Conservation (phyloP, 768 basidiomycete species). For the Naganishia kalamii region DNA sequence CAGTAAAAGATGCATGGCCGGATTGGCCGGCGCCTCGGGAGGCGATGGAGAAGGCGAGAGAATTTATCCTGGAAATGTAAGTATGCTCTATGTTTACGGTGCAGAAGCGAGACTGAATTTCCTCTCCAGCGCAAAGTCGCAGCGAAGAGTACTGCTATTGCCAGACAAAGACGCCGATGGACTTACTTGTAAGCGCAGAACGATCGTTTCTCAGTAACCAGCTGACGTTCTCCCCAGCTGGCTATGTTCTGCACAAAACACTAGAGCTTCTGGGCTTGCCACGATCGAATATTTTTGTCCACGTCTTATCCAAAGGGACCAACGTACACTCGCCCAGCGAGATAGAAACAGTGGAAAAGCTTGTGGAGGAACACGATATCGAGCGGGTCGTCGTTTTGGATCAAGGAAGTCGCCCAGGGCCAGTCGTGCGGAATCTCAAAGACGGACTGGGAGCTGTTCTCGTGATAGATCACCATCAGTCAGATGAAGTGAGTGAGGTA, state of each 20-base stretch:
- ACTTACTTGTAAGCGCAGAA: constrained; percentile 29
- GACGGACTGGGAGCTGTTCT: constrained; percentile 38
- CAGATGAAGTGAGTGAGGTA: constrained; percentile 38
- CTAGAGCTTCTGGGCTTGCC: constrained; percentile 48
- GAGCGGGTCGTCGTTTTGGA: constrained; percentile 50
- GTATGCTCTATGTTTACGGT: constrained; percentile 13
- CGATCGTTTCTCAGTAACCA: background rate
- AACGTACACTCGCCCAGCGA: constrained; percentile 49
- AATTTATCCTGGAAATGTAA: constrained; percentile 45
- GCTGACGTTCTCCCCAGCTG: constrained; percentile 26
- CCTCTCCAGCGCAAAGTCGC: constrained; percentile 26
- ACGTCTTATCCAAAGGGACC: constrained; percentile 50
- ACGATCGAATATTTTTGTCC: constrained; percentile 41
- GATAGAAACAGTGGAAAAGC: constrained; percentile 35
- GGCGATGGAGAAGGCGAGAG: constrained; percentile 40
- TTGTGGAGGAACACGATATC: constrained; percentile 29
- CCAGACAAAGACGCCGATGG: constrained; percentile 54
- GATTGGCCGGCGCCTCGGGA: constrained; percentile 47
- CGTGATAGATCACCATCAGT: constrained; percentile 54
- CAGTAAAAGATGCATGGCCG: constrained; percentile 26
- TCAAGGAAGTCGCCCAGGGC: constrained; percentile 51
- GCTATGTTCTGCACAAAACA: constrained; percentile 48
- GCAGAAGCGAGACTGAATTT: background rate
- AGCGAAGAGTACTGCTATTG: constrained; percentile 44
- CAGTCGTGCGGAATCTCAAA: constrained; percentile 34